These are phyloP conservation scores for Crepidotus variabilis DNA, from an alignment of 768 basidiomycete genomes.

Conservation along the genomic window DNA sequence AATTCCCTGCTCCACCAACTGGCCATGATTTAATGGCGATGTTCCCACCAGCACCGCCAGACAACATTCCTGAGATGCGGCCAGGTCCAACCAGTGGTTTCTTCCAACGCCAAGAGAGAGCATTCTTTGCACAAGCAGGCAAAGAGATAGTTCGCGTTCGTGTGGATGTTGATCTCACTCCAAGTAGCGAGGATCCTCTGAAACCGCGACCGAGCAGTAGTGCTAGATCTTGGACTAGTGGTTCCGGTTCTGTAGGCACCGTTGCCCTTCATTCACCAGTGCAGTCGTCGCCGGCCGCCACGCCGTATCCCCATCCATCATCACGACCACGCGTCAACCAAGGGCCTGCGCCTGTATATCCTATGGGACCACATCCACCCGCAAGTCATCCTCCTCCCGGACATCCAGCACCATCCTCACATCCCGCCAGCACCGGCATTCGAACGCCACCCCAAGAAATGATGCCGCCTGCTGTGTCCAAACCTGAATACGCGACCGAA, in stretches of 20 bases:
- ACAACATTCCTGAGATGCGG: slow-evolving; percentile 49
- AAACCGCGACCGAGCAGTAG: slow-evolving; percentile 21
- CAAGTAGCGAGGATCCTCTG: slow-evolving; percentile 27
- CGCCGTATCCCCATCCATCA: slow-evolving; percentile 31
- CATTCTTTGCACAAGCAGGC: slow-evolving; percentile 77
- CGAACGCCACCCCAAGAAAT: slow-evolving; percentile 46
- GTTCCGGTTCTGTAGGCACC: slow-evolving; percentile 16
- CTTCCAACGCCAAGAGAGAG: slow-evolving; percentile 74
- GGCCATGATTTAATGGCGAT: slow-evolving; percentile 85
- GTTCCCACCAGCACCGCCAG: slow-evolving; percentile 70
- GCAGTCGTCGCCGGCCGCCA: slow-evolving; percentile 26
- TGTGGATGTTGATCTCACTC: slow-evolving; percentile 61
- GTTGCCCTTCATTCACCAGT: slow-evolving; percentile 31
- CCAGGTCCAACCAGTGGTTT: slow-evolving; percentile 67
- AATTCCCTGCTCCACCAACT: slow-evolving; percentile 73
- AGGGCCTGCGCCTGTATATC: slow-evolving; percentile 29
- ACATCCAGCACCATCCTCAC: slow-evolving; percentile 30
- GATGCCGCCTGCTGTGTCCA: slow-evolving; percentile 27
- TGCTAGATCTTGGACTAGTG: slow-evolving; percentile 21
- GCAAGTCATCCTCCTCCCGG: slow-evolving; percentile 18
- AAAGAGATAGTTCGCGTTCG: slow-evolving; percentile 75
- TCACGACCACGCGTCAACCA: slow-evolving; percentile 26
- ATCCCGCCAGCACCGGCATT: slow-evolving; percentile 30
- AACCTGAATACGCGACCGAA: slow-evolving; percentile 38
- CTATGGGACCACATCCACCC: slow-evolving; percentile 24